phyloP scores from a whole-genome alignment of 2,329 filamentous ascomycete genomes.

The Tolypocladium sp. region DNA sequence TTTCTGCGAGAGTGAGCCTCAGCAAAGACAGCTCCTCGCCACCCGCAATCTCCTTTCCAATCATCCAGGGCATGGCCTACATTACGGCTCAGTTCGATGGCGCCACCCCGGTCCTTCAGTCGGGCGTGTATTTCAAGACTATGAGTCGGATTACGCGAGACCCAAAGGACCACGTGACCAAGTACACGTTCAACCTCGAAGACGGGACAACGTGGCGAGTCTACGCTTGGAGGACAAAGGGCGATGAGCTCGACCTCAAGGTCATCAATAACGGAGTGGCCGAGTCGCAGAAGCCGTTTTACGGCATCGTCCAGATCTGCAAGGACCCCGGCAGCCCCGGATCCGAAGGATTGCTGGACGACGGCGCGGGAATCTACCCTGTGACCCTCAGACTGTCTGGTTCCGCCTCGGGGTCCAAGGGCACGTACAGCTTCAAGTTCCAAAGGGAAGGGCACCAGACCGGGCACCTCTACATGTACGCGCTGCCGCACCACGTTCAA shows the following conservation, averaged over 20 bases:
- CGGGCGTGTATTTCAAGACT: constrained; percentile 62
- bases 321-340: constrained; percentile 54
- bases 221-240: constrained; percentile 58
- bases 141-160: constrained; percentile 49
- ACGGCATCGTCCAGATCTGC: constrained; percentile 72
- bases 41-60: constrained; percentile 63
- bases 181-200: constrained; percentile 65
- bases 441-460: constrained; percentile 55
- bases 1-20: constrained; percentile 60
- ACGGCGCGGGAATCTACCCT: constrained; percentile 67
- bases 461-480: constrained; percentile 69
- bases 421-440: constrained; percentile 67
- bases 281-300: constrained; percentile 57
- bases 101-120: constrained; percentile 63
- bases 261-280: constrained; percentile 58
- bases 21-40: constrained; percentile 39
- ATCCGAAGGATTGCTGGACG: constrained; percentile 64
- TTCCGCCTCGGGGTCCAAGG: constrained; percentile 45
- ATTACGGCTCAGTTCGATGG: constrained; percentile 69
- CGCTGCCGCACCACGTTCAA: constrained; percentile 74
- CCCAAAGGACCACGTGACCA: constrained; percentile 57
- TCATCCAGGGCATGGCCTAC: constrained; percentile 86
- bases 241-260: constrained; percentile 55
- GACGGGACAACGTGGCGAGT: constrained; percentile 71
- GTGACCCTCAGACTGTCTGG: constrained; percentile 56